phyloP scores from a whole-genome alignment of 371 early-diverging fungal species.

The Coemansia sp. region DNA sequence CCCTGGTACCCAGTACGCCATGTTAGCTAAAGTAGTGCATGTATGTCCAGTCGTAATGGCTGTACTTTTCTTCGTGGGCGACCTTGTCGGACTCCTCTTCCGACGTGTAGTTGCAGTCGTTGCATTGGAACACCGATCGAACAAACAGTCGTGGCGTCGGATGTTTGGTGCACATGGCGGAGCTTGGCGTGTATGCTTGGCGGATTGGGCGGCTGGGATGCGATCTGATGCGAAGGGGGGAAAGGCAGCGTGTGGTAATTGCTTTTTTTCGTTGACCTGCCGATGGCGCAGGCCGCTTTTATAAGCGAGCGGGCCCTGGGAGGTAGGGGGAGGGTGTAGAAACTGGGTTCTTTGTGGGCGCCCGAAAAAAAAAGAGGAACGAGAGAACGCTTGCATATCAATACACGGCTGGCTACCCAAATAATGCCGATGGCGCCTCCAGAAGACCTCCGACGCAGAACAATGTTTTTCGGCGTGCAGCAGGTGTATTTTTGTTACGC shows the following conservation, averaged over 20 bases:
- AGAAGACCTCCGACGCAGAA: slow-evolving; percentile 9
- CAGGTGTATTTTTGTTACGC: not conserved
- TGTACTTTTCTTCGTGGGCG: slow-evolving; percentile 20
- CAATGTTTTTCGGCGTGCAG: slow-evolving; percentile 6
- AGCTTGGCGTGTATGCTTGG: no score
- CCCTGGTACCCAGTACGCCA: not conserved
- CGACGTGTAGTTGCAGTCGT: slow-evolving; percentile 34
- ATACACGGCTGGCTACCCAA: slow-evolving; percentile 7
- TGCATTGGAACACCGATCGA: slow-evolving; percentile 43
- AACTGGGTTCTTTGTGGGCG: slow-evolving; percentile 10
- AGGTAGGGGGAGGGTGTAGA: slow-evolving; percentile 4
- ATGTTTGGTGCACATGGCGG: slow-evolving; percentile 12
- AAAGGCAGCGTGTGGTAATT: not conserved
- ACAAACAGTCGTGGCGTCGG: slow-evolving; percentile 9
- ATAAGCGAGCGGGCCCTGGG: not conserved
- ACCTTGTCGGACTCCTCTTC: slow-evolving; percentile 19
- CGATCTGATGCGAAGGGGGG: no score
- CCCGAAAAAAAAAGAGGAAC: slow-evolving; percentile 6
- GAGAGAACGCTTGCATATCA: slow-evolving; percentile 10
- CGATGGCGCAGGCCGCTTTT: not conserved
- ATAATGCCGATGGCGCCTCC: not conserved
- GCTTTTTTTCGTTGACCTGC: not conserved
- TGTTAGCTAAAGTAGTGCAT: slow-evolving; percentile 41
- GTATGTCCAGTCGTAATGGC: slow-evolving; percentile 46
- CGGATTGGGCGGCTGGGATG: no score